A percentile compares a stretch with the other conserved stretches of the same genome.
phyloP scores from a whole-genome alignment of 73 alveolate species.

The Halteria grandinella region DNA sequence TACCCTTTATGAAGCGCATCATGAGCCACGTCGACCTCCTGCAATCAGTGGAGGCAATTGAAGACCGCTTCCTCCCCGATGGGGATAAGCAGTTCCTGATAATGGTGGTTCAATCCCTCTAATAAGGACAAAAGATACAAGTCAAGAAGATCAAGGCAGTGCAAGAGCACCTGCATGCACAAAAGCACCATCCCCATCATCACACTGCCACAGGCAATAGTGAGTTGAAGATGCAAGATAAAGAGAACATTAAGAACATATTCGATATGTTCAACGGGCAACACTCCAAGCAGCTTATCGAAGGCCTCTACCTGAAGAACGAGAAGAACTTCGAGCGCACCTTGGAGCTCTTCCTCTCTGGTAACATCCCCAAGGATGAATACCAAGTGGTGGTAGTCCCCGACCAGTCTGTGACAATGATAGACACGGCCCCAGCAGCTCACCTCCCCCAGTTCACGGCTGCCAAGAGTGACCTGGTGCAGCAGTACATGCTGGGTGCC shows the following conservation, averaged over 20 bases:
- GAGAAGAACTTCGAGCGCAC: slow-evolving; percentile 23
- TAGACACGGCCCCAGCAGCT: slow-evolving; percentile 4
- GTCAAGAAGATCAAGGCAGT: slow-evolving; percentile 14
- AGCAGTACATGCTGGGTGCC: slow-evolving; percentile 6
- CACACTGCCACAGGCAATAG: neutral
- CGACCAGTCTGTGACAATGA: neutral
- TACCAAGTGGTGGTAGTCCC: neutral
- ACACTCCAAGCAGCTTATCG: neutral
- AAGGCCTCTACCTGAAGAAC: slow-evolving; percentile 1
- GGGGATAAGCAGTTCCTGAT: slow-evolving; percentile 24
- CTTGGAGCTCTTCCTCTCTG: slow-evolving; percentile 11
- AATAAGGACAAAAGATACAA: slow-evolving; percentile 28
- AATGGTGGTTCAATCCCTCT: slow-evolving; percentile 4
- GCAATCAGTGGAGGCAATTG: neutral
- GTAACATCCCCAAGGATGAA: slow-evolving; percentile 47
- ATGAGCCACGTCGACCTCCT: neutral
- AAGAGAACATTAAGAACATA: slow-evolving; percentile 5
- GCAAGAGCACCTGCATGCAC: neutral
- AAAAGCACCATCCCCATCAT: neutral
- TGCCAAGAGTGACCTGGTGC: neutral
- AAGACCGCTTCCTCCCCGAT: slow-evolving; percentile 17
- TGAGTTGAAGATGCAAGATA: slow-evolving; percentile 1
- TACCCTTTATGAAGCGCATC: neutral
- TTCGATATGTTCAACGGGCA: slow-evolving; percentile 2
- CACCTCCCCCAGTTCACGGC: neutral